phyloP scores from a whole-genome alignment of 306 rosid species.

The Dicorynia guianensis region DNA sequence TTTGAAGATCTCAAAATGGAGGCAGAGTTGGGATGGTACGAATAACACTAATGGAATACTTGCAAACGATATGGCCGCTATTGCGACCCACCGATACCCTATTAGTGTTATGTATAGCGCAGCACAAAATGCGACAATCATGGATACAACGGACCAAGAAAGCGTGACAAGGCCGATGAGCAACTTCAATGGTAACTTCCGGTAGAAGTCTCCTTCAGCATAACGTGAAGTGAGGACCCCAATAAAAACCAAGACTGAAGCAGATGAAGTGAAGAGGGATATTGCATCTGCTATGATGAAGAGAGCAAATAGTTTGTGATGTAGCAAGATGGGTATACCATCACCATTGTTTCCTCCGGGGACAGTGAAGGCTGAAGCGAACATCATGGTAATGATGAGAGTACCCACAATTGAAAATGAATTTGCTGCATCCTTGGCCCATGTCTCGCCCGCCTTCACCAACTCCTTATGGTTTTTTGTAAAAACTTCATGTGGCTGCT shows the following conservation, averaged over 20 bases:
- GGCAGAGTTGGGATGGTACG: background rate
- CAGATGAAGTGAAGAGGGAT: background rate
- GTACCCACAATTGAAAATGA: background rate
- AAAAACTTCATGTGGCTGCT: background rate
- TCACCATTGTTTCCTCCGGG: background rate
- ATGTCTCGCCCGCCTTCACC: background rate
- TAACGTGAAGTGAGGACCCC: background rate
- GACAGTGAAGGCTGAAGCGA: background rate
- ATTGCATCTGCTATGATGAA: background rate
- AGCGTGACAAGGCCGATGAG: background rate
- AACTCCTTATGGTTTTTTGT: background rate
- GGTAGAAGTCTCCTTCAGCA: background rate
- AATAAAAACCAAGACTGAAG: background rate
- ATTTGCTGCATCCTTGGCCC: background rate
- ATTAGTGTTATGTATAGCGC: background rate
- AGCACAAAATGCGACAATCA: background rate
- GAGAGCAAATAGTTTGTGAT: background rate
- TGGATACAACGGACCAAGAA: background rate
- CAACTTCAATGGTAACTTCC: background rate
- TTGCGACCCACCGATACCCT: background rate
- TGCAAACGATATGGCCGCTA: background rate
- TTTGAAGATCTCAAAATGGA: background rate
- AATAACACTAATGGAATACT: background rate
- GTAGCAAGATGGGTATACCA: background rate
- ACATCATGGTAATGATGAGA: constrained; percentile 4